Conservation (phyloP, 768 basidiomycete species). For the Baorangia bicolor region DNA sequence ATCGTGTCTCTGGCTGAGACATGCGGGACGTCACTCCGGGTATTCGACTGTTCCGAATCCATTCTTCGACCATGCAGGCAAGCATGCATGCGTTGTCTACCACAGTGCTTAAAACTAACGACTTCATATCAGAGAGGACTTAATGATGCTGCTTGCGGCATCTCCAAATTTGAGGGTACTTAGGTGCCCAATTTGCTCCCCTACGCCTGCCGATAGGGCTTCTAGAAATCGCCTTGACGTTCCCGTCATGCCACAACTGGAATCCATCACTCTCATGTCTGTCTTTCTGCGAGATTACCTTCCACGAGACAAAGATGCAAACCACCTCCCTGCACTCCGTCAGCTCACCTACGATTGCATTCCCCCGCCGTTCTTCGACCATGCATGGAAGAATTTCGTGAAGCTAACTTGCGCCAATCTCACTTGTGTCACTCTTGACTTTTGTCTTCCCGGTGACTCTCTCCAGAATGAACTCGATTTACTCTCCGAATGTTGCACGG, state of each 20-base stretch:
- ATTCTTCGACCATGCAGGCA: conserved; percentile 30
- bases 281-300: conserved; percentile 32
- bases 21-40: conserved; percentile 25
- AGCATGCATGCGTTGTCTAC: conserved; percentile 2
- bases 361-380: conserved; percentile 29
- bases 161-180: conserved; percentile 30
- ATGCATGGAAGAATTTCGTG: conserved; percentile 30
- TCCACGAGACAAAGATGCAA: conserved; percentile 25
- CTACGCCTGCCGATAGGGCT: conserved; percentile 21
- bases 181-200: conserved; percentile 29
- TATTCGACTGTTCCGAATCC: conserved; percentile 32
- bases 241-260: conserved; percentile 28
- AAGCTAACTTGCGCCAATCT: conserved; percentile 26
- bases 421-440: conserved; percentile 28
- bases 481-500: conserved; percentile 24
- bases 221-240: conserved; percentile 19
- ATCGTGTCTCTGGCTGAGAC: conserved; percentile 24
- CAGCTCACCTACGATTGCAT: conserved; percentile 33
- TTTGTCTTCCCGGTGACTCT: conserved; percentile 23
- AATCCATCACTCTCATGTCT: conserved; percentile 27
- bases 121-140: conserved; percentile 22
- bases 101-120: background rate
- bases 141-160: conserved; percentile 26
- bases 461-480: conserved; percentile 27
- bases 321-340: conserved; percentile 30